These are phyloP conservation scores for Phalaenopsis aphrodite DNA, from an alignment of 106 monocot genomes.

Conservation along the genomic window DNA sequence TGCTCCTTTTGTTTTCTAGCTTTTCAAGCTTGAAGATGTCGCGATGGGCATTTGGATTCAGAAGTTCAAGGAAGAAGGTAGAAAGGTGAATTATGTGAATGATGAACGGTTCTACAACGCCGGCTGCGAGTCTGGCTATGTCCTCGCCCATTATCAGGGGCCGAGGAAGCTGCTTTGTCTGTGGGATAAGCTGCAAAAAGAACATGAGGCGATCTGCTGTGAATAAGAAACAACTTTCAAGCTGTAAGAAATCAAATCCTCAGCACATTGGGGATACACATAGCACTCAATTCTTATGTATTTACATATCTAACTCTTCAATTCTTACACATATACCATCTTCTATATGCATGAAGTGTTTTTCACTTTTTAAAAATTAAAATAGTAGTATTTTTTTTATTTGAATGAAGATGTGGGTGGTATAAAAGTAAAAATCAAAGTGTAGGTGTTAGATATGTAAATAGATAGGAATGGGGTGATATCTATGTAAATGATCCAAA, in stretches of 20 bases:
- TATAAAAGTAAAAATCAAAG: too few species aligned
- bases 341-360: too few species aligned
- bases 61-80: constrained; percentile 51
- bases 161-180: constrained; percentile 79
- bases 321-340: too few species aligned
- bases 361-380: too few species aligned
- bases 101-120: constrained; percentile 60
- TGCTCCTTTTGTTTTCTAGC: constrained; percentile 7
- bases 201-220: constrained; percentile 52
- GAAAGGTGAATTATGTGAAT: constrained; percentile 44
- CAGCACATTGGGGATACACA: not conserved
- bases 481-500: too few species aligned
- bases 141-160: constrained; percentile 82
- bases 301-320: too few species aligned
- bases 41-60: constrained; percentile 95
- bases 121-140: constrained; percentile 58
- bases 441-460: too few species aligned
- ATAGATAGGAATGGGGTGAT: too few species aligned
- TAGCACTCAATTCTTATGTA: too few species aligned
- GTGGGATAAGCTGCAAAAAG: constrained; percentile 64
- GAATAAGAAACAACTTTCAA: constrained; percentile 27
- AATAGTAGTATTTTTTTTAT: too few species aligned
- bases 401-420: too few species aligned
- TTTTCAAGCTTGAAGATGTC: constrained; percentile 96
- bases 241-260: not conserved